Evolutionary conservation across 352 stramenopile genomes (phyloP).

Genomic region (Halophytophthora polymorphica): DNA sequence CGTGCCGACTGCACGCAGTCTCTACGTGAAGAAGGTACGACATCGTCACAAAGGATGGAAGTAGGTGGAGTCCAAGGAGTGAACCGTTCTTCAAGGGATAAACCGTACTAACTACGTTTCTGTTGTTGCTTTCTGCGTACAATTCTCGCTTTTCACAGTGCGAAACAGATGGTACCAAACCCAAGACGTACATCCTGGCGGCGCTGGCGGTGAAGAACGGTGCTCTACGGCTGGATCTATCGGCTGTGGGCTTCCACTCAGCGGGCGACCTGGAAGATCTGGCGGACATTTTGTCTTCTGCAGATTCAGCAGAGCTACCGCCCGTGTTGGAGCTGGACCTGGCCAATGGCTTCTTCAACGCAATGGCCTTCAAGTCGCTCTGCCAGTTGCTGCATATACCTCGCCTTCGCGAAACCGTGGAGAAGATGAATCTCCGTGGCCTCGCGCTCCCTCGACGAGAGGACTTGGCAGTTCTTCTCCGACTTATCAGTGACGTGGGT

Average conservation of each 20-base stretch:
- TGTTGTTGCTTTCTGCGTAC: neutral
- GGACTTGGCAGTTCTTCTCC: constrained; percentile 44
- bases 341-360: constrained; percentile 67
- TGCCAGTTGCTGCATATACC: constrained; percentile 40
- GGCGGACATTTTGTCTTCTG: constrained; percentile 35
- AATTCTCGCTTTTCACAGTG: constrained; percentile 25
- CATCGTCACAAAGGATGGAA: neutral
- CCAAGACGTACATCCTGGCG: constrained; percentile 39
- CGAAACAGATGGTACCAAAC: constrained; percentile 31
- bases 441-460: constrained; percentile 43
- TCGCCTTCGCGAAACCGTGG: constrained; percentile 27
- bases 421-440: constrained; percentile 40
- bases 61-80: neutral
- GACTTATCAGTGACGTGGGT: constrained; percentile 19
- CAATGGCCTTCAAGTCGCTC: constrained; percentile 42
- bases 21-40: constrained; percentile 44
- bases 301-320: constrained; percentile 18
- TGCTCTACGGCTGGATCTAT: constrained; percentile 44
- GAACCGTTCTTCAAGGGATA: neutral
- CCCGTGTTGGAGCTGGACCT: constrained; percentile 46
- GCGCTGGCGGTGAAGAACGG: constrained; percentile 36
- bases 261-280: constrained; percentile 50
- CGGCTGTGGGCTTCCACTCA: constrained; percentile 49
- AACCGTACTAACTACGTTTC: neutral
- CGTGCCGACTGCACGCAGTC: constrained; percentile 17